phyloP scores from a whole-genome alignment of 306 rosid species.

The Astragalus membranaceus region DNA sequence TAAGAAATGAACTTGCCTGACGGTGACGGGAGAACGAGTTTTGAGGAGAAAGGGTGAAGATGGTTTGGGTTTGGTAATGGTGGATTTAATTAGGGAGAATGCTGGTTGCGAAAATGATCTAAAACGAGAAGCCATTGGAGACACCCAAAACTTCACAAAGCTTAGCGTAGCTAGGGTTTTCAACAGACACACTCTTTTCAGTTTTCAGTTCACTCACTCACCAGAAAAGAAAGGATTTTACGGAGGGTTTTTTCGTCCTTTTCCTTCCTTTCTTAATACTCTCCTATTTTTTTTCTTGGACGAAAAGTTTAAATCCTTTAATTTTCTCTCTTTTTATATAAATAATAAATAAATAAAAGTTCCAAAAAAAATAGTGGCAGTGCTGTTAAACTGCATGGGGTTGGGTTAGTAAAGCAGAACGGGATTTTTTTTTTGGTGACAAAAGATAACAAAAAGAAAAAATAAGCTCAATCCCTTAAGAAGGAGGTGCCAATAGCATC shows the following conservation, averaged over 20 bases:
- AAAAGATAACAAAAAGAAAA: no score
- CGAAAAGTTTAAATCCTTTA: no score
- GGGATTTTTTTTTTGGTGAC: no score
- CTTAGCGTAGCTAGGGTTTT: slow-evolving; percentile 9
- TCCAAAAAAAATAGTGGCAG: no score
- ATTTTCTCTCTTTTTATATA: no score
- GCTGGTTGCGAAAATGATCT: slow-evolving; percentile 69
- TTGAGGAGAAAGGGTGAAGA: slow-evolving; percentile 38
- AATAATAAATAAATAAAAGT: no score
- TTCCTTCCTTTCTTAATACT: not conserved
- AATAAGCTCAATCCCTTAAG: no score
- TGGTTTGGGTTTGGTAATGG: slow-evolving; percentile 39
- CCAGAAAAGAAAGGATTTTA: slow-evolving; percentile 26
- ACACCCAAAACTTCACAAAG: not conserved
- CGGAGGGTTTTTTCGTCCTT: slow-evolving; percentile 23
- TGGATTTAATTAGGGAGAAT: slow-evolving; percentile 45
- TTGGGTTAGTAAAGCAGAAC: no score
- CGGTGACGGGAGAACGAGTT: slow-evolving; percentile 35
- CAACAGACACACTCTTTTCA: not conserved
- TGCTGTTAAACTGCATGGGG: no score
- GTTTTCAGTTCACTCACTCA: not conserved
- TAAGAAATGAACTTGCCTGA: slow-evolving; percentile 35
- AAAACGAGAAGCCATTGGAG: slow-evolving; percentile 69
- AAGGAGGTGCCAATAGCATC: no score
- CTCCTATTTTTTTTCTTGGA: no score